A percentile compares a stretch with the other conserved stretches of the same genome.
Conservation (phyloP, 495 filamentous ascomycete species). For the Xylaria castorea region DNA sequence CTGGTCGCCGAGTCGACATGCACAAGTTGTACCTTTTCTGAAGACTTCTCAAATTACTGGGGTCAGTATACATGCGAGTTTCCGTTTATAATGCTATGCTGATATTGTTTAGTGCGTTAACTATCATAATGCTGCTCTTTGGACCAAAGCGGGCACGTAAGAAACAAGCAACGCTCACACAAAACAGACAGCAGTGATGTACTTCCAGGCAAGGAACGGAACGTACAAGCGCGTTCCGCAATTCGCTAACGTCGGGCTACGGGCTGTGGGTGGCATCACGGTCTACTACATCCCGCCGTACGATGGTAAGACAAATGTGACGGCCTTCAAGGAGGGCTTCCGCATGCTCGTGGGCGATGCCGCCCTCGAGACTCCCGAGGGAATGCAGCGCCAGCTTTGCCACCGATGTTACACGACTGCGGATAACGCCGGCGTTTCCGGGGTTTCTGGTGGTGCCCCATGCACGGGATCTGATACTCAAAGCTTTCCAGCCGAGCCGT, state of each 20-base stretch:
- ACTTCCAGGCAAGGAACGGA: slow-evolving; percentile 46
- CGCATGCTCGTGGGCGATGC: slow-evolving; percentile 52
- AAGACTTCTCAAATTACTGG: slow-evolving; percentile 55
- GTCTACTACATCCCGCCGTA: slow-evolving; percentile 53
- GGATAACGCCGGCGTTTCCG: slow-evolving; percentile 31
- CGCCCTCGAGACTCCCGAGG: slow-evolving; percentile 38
- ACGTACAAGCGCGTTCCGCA: slow-evolving; percentile 49
- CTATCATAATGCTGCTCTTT: not conserved
- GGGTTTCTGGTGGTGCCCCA: slow-evolving; percentile 34
- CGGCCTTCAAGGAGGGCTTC: slow-evolving; percentile 51
- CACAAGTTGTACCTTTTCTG: slow-evolving; percentile 46
- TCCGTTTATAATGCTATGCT: not conserved
- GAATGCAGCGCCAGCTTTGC: slow-evolving; percentile 39
- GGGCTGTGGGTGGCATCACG: slow-evolving; percentile 47
- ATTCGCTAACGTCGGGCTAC: slow-evolving; percentile 45
- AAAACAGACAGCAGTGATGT: slow-evolving; percentile 44
- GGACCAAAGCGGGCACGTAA: too few relatives aligned
- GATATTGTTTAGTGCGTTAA: not conserved
- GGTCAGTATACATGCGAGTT: not conserved
- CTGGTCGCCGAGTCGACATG: slow-evolving; percentile 43
- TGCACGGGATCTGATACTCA: slow-evolving; percentile 38
- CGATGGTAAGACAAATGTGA: slow-evolving; percentile 44
- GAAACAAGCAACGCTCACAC: not conserved
- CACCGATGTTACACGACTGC: slow-evolving; percentile 38
- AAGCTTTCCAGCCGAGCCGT: slow-evolving; percentile 30